Evolutionary conservation across 495 filamentous ascomycete genomes (phyloP), one percentile per base, ranked within the genome.

Genomic region (Penicillium waksmanii): DNA sequence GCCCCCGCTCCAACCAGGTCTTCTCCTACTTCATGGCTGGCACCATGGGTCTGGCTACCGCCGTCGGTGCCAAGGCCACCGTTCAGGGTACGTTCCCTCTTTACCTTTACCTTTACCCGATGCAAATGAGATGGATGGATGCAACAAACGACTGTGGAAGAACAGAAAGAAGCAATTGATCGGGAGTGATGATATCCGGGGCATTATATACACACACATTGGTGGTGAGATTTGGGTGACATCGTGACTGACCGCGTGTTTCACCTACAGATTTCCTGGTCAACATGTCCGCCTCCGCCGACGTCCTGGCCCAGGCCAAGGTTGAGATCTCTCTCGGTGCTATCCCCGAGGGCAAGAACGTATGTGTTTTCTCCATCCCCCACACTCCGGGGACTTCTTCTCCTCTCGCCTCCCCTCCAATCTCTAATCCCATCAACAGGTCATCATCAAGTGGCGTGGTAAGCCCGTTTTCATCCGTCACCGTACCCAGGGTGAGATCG

Each of bases 381-480:
- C 42, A 44, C 42, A 44, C 17, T 44, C 13, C n/a, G n/a, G 8
- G 42, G n/a, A 40, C 53, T 1, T 38, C 8, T 56, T 40, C 49
- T 27, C 18, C 53, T n/a, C 40, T 33, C 18, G 18, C 13, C 18
- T 51, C 47, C 15, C 48, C 56, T 43, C 35, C 57, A 50, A 43
- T 34, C 53, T 58, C 55, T 54, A 63, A 62, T 44, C 18, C 15
- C 18, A 48, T 46, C 55, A 56, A 71, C 66, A 96, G 91, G 89
- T 98, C 75, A 96, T 98, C 78, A 94, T 99, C 85, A 99, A 99
- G 84, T 99, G 96, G 96, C 89, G 96, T 81, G 96, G 96, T 73
- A 99, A 99, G 88, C 96, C 96, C 75, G 91, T 99, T 76, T 98
- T 99, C 85, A 93, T 99, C 87, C 94, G 96, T 74, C 96, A 99